phyloP scores from a whole-genome alignment of 2,329 filamentous ascomycete genomes.

The Alternaria ventricosa region DNA sequence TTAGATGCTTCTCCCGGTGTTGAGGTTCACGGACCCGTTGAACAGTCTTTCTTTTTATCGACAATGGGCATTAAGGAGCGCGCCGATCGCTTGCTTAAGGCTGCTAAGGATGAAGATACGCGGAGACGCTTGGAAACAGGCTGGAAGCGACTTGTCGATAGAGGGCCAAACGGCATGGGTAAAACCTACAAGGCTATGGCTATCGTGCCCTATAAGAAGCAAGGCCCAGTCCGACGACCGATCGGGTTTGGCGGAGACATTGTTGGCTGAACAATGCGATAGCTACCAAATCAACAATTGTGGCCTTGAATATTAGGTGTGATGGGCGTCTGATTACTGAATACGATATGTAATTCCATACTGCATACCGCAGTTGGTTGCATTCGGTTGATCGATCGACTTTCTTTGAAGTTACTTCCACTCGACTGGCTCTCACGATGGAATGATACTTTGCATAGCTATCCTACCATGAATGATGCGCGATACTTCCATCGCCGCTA shows the following conservation, averaged over 20 bases:
- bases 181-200: conserved; percentile 93
- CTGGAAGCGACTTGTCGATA: conserved; percentile 84
- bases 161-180: conserved; percentile 85
- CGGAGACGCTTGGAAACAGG: conserved; percentile 68
- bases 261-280: background rate
- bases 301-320: background rate
- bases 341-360: background rate
- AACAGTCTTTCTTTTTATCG: conserved; percentile 80
- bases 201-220: conserved; percentile 72
- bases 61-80: conserved; percentile 75
- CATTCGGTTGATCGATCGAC: background rate
- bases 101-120: conserved; percentile 48
- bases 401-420: background rate
- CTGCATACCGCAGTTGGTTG: background rate
- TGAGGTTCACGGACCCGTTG: conserved; percentile 90
- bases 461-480: background rate
- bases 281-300: background rate
- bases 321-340: background rate
- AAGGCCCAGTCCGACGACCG: conserved; percentile 73
- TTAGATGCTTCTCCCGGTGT: conserved; percentile 76
- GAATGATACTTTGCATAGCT: background rate
- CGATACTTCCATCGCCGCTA: background rate
- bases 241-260: conserved; percentile 88
- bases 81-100: conserved; percentile 36
- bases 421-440: background rate